Conservation (phyloP, 345 rosid species). For the Sisymbrium altissimum region DNA sequence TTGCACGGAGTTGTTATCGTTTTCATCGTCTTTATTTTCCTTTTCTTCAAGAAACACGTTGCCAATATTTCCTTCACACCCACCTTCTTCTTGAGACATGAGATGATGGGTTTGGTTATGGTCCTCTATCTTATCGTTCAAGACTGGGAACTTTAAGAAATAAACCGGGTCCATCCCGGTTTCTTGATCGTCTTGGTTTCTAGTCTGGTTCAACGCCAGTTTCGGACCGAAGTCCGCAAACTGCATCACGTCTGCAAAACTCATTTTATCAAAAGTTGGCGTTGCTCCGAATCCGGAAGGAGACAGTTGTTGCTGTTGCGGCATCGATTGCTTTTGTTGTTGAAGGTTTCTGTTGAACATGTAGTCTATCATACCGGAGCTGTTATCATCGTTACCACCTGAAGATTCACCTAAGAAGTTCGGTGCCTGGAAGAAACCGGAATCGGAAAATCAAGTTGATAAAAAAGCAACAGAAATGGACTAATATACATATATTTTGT, state of each 20-base stretch:
- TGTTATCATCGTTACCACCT: constrained; percentile 38
- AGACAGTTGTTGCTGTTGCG: constrained; percentile 43
- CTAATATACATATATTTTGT: too few relatives aligned
- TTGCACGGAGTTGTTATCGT: constrained; percentile 41
- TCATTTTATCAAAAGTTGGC: constrained; percentile 57
- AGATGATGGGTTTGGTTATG: constrained; percentile 32
- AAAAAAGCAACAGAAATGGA: too few relatives aligned
- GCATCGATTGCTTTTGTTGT: constrained; percentile 38
- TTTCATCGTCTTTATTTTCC: constrained; percentile 32
- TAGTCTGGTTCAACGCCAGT: constrained; percentile 58
- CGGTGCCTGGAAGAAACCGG: constrained; percentile 43
- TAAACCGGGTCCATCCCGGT: constrained; percentile 73
- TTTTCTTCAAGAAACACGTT: constrained; percentile 15
- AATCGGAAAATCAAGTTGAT: too few relatives aligned
- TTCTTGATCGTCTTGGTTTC: constrained; percentile 57
- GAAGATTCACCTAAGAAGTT: constrained; percentile 45
- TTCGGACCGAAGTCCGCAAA: constrained; percentile 86
- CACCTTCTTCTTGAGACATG: constrained; percentile 32
- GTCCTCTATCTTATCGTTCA: constrained; percentile 49
- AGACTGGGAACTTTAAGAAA: constrained; percentile 84
- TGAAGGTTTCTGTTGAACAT: constrained; percentile 50
- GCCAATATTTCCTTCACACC: constrained; percentile 38
- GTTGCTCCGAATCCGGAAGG: constrained; percentile 44
- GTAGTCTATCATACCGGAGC: constrained; percentile 52
- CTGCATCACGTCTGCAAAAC: constrained; percentile 89